Conservation (phyloP, 116 monocot species). For the Dioscorea cayenensis region DNA sequence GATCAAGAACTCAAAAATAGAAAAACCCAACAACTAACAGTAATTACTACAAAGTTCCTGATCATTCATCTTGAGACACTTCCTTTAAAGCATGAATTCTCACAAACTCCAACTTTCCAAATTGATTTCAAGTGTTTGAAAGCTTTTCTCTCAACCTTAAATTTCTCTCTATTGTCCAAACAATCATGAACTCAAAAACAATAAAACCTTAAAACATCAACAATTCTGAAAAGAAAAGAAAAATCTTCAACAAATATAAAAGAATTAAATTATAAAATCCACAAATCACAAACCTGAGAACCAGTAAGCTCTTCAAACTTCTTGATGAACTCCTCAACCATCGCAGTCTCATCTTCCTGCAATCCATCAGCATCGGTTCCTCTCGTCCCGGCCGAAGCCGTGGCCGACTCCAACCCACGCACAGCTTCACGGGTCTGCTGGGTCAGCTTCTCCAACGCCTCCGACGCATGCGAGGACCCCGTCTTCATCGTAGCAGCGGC, state of each 20-base stretch:
- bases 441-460: conserved; percentile 78
- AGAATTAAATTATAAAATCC: background rate
- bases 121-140: too few species aligned
- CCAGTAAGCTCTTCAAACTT: conserved; percentile 76
- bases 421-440: conserved; percentile 80
- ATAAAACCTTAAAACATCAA: background rate
- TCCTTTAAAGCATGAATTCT: too few species aligned
- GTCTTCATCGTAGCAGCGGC: background rate
- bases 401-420: conserved; percentile 51
- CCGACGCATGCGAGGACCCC: conserved; percentile 48
- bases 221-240: background rate
- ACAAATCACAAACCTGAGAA: conserved; percentile 46
- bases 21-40: background rate
- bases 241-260: background rate
- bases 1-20: background rate
- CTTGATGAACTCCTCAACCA: conserved; percentile 87
- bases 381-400: conserved; percentile 9
- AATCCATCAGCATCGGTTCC: conserved; percentile 9
- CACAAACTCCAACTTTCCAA: too few species aligned
- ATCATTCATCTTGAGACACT: too few species aligned
- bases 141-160: background rate
- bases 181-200: background rate
- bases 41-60: too few species aligned
- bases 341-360: conserved; percentile 40
- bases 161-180: background rate